phyloP scores from a whole-genome alignment of 306 rosid species.

The Malus orientalis region DNA sequence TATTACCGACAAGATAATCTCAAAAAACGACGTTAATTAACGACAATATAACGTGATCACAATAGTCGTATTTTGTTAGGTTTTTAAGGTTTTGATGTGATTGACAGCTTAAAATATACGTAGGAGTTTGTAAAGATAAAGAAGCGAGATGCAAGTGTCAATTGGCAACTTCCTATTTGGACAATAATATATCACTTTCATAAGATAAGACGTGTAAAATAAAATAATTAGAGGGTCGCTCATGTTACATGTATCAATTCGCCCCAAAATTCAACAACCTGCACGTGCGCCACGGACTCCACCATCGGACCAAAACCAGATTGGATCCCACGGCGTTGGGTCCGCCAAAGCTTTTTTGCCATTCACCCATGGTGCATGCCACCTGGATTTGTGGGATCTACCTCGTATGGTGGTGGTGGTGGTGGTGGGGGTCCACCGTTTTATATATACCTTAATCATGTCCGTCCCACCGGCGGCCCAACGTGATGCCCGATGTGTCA shows the following conservation, averaged over 20 bases:
- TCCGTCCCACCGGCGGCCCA: constrained; percentile 23
- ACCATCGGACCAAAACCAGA: constrained; percentile 9
- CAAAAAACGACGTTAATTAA: too few species aligned
- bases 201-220: neutral
- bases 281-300: constrained; percentile 38
- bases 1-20: too few species aligned
- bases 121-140: neutral
- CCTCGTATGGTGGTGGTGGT: neutral
- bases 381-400: constrained; percentile 5
- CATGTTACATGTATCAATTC: neutral
- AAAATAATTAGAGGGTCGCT: too few species aligned
- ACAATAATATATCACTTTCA: too few species aligned
- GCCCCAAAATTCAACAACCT: constrained; percentile 5
- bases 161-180: neutral
- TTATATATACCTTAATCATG: constrained; percentile 3
- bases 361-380: constrained; percentile 19
- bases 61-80: too few species aligned
- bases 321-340: constrained; percentile 10
- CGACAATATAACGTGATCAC: too few species aligned
- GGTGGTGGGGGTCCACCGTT: constrained; percentile 9
- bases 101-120: neutral
- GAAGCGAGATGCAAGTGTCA: neutral
- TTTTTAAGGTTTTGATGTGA: neutral
- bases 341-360: neutral
- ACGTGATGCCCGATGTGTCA: constrained; percentile 25